Conservation (phyloP, 2,329 filamentous ascomycete genomes). For the Colletotrichum somersetense region DNA sequence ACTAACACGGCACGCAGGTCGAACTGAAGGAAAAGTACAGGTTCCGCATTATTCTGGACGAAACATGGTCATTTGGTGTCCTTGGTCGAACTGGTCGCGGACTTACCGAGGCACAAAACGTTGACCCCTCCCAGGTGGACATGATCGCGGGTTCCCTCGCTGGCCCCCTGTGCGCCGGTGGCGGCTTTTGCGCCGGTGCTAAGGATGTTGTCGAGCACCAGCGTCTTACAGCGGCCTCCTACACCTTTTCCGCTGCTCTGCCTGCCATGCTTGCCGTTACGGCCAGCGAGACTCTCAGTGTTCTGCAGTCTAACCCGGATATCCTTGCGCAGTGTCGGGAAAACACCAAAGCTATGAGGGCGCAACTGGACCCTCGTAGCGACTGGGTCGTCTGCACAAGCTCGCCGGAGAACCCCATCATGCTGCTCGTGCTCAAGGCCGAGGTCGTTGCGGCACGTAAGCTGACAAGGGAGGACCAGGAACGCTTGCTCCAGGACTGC, state of each 20-base stretch:
- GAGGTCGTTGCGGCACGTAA: conserved; percentile 81
- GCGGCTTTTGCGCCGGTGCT: conserved; percentile 94
- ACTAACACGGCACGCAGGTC: conserved; percentile 53
- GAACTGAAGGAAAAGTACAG: conserved; percentile 97
- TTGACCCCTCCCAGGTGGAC: conserved; percentile 92
- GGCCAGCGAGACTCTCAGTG: conserved; percentile 87
- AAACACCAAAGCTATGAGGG: conserved; percentile 86
- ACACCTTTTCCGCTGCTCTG: conserved; percentile 95
- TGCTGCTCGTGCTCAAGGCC: conserved; percentile 85
- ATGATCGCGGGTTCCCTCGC: conserved; percentile 97
- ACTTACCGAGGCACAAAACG: conserved; percentile 95
- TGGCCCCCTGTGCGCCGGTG: conserved; percentile 89
- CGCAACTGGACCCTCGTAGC: conserved; percentile 90
- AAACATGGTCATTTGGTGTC: conserved; percentile 97
- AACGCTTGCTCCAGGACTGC: conserved; percentile 86
- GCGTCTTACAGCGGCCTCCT: conserved; percentile 90
- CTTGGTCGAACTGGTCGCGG: conserved; percentile 92
- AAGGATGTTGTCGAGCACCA: conserved; percentile 96
- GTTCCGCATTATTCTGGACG: conserved; percentile 96
- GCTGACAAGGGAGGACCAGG: conserved; percentile 81
- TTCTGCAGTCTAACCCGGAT: conserved; percentile 89
- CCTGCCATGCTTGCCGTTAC: conserved; percentile 96
- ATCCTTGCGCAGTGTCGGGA: conserved; percentile 84
- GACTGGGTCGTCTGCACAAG: conserved; percentile 93
- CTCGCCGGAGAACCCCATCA: conserved; percentile 84